Conservation (phyloP, 2,329 filamentous ascomycete species). For the Aureobasidium leucospermi region DNA sequence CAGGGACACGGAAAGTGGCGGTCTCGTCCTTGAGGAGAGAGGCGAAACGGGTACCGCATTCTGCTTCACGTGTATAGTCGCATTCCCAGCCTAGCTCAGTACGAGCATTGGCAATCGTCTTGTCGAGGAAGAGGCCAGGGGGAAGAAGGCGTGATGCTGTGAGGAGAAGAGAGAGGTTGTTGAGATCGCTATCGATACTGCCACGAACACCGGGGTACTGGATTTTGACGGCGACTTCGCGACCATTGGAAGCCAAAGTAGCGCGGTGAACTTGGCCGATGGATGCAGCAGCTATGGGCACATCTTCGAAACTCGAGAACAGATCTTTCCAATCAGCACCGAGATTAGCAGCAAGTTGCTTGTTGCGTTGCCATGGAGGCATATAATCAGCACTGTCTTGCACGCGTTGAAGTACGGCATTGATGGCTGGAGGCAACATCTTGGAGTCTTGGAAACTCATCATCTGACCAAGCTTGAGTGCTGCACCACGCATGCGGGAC, state of each 20-base stretch:
- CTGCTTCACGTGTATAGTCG: conserved; percentile 84
- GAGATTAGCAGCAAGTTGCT: conserved; percentile 70
- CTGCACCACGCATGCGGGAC: conserved; percentile 92
- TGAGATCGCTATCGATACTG: conserved; percentile 93
- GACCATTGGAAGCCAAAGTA: conserved; percentile 64
- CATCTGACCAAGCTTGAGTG: conserved; percentile 96
- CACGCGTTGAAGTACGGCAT: conserved; percentile 84
- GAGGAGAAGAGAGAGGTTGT: conserved; percentile 83
- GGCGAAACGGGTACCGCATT: conserved; percentile 69
- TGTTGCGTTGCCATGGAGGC: conserved; percentile 86
- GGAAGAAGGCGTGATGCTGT: conserved; percentile 86
- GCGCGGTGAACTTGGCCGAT: conserved; percentile 95
- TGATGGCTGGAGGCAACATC: conserved; percentile 80
- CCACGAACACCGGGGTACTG: conserved; percentile 95
- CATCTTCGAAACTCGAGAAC: conserved; percentile 79
- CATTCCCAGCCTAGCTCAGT: conserved; percentile 94
- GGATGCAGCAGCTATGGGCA: conserved; percentile 87
- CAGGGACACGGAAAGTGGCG: conserved; percentile 70
- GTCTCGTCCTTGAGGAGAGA: conserved; percentile 67
- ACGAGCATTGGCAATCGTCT: conserved; percentile 92
- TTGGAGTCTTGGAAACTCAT: conserved; percentile 97
- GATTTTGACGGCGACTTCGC: conserved; percentile 85
- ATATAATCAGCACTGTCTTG: conserved; percentile 98
- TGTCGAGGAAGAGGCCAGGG: conserved; percentile 87
- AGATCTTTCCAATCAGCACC: conserved; percentile 78